Percentiles rank a stretch among this genome's conserved stretches.
Evolutionary conservation across 2,329 filamentous ascomycete species (phyloP).

Genomic region (Hymenoscyphus infarciens): DNA sequence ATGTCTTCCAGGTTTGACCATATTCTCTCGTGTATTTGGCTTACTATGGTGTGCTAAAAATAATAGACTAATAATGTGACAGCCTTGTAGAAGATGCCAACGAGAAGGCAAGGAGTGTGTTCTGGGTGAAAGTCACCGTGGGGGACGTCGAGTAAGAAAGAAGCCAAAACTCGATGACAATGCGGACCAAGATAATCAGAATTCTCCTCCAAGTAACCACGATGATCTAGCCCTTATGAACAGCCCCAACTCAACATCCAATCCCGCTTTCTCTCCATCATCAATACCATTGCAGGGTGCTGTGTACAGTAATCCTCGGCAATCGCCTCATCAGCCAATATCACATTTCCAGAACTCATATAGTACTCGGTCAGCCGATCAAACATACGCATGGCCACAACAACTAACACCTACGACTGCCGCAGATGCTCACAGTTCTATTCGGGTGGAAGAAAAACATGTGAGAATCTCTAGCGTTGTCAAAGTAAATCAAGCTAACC

Average conservation of each 20-base stretch:
- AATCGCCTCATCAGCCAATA: constrained; percentile 8
- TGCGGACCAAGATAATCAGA: background rate
- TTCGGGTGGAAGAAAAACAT: constrained; percentile 24
- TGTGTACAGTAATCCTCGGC: constrained; percentile 6
- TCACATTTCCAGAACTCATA: constrained; percentile 23
- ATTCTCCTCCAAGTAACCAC: constrained; percentile 7
- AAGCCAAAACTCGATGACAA: constrained; percentile 29
- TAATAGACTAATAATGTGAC: background rate
- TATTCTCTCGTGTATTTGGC: too few species aligned
- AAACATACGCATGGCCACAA: constrained; percentile 23
- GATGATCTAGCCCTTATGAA: constrained; percentile 11
- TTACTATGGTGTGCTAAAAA: too few species aligned
- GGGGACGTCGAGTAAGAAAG: constrained; percentile 34
- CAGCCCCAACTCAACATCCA: constrained; percentile 8
- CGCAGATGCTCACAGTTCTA: constrained; percentile 21
- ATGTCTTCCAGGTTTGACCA: too few species aligned
- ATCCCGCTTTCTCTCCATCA: constrained; percentile 7
- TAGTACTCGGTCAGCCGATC: constrained; percentile 19
- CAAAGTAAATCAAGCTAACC: background rate
- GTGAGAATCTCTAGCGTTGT: constrained; percentile 13
- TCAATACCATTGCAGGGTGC: background rate
- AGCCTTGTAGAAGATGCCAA: constrained; percentile 36
- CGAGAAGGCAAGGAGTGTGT: constrained; percentile 34
- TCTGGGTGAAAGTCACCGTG: constrained; percentile 34
- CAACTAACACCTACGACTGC: constrained; percentile 17